A percentile compares a stretch with the other conserved stretches of the same genome.
Evolutionary conservation across 768 basidiomycete genomes (phyloP).

Genomic region (Termitomyces sp.): DNA sequence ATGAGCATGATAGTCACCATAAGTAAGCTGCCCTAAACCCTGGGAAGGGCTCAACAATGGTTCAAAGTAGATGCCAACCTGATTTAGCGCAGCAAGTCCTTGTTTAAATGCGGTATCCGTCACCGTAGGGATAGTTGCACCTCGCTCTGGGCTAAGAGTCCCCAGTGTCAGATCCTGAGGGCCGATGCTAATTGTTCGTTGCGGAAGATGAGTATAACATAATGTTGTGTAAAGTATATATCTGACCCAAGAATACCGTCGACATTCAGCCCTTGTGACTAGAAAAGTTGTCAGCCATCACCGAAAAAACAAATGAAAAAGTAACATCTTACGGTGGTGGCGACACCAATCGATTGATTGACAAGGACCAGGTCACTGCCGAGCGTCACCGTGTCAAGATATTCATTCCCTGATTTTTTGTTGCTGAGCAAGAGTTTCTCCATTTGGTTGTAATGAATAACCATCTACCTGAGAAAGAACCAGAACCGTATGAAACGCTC

Average conservation of each 20-base stretch:
- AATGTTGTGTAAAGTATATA: background rate
- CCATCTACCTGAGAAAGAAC: slow-evolving; percentile 47
- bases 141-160: slow-evolving; percentile 22
- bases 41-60: slow-evolving; percentile 30
- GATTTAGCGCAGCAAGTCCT: slow-evolving; percentile 29
- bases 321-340: slow-evolving; percentile 22
- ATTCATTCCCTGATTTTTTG: slow-evolving; percentile 31
- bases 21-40: slow-evolving; percentile 49
- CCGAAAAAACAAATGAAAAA: background rate
- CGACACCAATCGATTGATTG: slow-evolving; percentile 62
- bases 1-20: slow-evolving; percentile 35
- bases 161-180: slow-evolving; percentile 47
- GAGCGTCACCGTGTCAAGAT: slow-evolving; percentile 49
- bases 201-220: background rate
- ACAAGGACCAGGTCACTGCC: slow-evolving; percentile 40
- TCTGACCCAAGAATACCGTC: slow-evolving; percentile 64
- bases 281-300: background rate
- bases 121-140: slow-evolving; percentile 40
- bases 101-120: slow-evolving; percentile 44
- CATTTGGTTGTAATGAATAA: slow-evolving; percentile 8
- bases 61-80: slow-evolving; percentile 46
- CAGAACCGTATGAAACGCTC: slow-evolving; percentile 58
- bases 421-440: background rate
- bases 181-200: slow-evolving; percentile 40
- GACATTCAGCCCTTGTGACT: slow-evolving; percentile 40